Evolutionary conservation across 2,329 filamentous ascomycete species (phyloP).

Genomic region (Blastomyces silverae): DNA sequence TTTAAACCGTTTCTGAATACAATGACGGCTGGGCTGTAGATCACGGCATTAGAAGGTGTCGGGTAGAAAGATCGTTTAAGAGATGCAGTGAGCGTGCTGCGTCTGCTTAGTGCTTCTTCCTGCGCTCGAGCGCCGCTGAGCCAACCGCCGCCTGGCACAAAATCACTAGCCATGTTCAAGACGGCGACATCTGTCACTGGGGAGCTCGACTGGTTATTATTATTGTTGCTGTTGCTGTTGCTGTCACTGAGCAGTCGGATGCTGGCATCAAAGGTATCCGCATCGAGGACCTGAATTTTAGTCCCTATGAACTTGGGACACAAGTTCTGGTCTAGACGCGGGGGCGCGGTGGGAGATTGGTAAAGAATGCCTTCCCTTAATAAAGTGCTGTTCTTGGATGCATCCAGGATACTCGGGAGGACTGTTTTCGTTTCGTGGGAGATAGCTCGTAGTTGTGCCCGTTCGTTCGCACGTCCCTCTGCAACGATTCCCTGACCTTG

Average conservation of each 20-base stretch:
- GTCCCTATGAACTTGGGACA: slow-evolving; percentile 8
- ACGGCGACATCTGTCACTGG: slow-evolving; percentile 8
- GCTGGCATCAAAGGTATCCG: slow-evolving; percentile 13
- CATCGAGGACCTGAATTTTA: slow-evolving; percentile 10
- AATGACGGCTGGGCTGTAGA: slow-evolving; percentile 17
- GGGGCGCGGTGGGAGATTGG: not conserved
- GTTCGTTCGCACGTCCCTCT: not conserved
- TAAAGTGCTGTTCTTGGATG: not conserved
- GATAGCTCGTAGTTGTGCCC: slow-evolving; percentile 8
- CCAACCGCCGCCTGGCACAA: slow-evolving; percentile 12
- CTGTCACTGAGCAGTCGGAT: slow-evolving; percentile 1
- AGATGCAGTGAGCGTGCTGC: slow-evolving; percentile 16
- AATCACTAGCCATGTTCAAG: slow-evolving; percentile 18
- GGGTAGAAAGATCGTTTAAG: slow-evolving; percentile 16
- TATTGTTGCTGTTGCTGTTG: not conserved
- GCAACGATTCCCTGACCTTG: not conserved
- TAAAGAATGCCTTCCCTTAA: slow-evolving; percentile 13
- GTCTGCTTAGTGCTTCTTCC: slow-evolving; percentile 17
- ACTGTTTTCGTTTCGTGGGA: slow-evolving; percentile 10
- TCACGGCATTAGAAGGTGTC: slow-evolving; percentile 7
- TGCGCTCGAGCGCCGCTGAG: slow-evolving; percentile 14
- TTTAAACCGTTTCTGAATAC: slow-evolving; percentile 14
- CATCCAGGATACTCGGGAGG: slow-evolving; percentile 2
- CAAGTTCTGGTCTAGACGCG: slow-evolving; percentile 2
- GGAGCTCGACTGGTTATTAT: not conserved